These are phyloP conservation scores for Wallacemonas collosoma DNA, from an alignment of 208 protist species.

Conservation along the genomic window DNA sequence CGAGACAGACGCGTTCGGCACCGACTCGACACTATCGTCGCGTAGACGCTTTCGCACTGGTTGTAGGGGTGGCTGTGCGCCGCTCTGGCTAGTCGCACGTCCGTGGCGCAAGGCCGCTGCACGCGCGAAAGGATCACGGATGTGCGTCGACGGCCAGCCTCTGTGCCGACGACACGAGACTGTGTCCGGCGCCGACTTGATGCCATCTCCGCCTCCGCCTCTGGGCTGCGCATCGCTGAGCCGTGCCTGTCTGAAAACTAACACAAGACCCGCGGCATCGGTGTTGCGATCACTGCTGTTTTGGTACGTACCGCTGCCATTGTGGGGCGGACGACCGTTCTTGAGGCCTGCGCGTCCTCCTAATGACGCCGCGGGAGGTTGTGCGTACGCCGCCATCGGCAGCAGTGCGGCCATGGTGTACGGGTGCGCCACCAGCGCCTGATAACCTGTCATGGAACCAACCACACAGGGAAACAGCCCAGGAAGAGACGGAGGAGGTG, in stretches of 20 bases:
- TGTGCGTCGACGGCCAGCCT: not conserved
- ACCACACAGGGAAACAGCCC: not conserved
- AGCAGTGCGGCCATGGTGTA: constrained; percentile 2
- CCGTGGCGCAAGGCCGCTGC: not conserved
- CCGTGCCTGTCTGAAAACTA: not conserved
- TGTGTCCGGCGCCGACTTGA: not conserved
- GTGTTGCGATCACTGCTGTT: no score
- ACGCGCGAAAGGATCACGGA: constrained; percentile 17
- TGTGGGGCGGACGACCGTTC: no score
- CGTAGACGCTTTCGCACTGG: no score
- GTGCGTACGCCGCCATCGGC: not conserved
- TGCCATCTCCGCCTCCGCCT: not conserved
- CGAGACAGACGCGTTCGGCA: not conserved
- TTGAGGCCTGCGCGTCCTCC: no score
- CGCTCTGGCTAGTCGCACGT: no score
- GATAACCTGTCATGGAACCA: constrained; percentile 20
- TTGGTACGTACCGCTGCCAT: no score
- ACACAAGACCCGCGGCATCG: not conserved
- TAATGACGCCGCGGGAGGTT: not conserved
- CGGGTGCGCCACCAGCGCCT: constrained; percentile 17
- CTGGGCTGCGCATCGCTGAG: not conserved
- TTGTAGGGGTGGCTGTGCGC: no score
- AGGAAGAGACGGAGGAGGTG: not conserved
- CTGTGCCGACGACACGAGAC: not conserved
- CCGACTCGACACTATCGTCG: no score